Evolutionary conservation across 2,329 filamentous ascomycete genomes (phyloP), one percentile per base, ranked within the genome.

Genomic region (Colletotrichum sp.): DNA sequence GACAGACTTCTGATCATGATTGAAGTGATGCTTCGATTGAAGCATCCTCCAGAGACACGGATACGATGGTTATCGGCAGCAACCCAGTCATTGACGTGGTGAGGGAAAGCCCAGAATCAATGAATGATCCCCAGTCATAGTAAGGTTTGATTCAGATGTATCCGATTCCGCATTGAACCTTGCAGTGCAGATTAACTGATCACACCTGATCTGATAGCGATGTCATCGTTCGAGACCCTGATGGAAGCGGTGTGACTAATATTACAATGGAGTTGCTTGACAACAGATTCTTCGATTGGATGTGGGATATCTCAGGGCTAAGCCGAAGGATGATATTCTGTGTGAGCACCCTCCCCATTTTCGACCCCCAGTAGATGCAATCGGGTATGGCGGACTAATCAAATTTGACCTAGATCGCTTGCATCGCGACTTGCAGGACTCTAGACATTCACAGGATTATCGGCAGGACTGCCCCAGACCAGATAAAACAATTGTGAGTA

Each of bases 301-400:
- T n/a, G 0, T 52, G n/a, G 44, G n/a, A 52, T 21, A 21, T 52
- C n/a, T 21, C n/a, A 24, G 44, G 44, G 0, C 1, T 52, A 0
- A 21, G 10, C 44, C 6, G 16, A 7, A 13, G 1, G 10, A 52
- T 52, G 44, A 13, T 52, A 21, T 13, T 0, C 10, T 52, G 44
- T 21, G 44, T 52, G 44, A 52, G 44, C n/a, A 52, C 44, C 10
- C 44, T 52, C n/a, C n/a, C n/a, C 44, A 12, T 21, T 24, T 52
- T 52, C 6, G 10, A 52, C 1, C 10, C 0, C 44, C 44, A 52
- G n/a, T 6, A 21, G n/a, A 21, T 52, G n/a, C n/a, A 21, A 21
- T 24, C n/a, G 10, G n/a, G 44, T 21, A 52, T 12, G 44, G n/a
- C 44, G 44, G 44, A 21, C 44, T 52, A 13, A 52, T 52, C 44